A percentile compares a stretch with the other conserved stretches of the same genome.
Evolutionary conservation across 208 protist genomes (phyloP).

Genomic region (Naegleria gruberi): DNA sequence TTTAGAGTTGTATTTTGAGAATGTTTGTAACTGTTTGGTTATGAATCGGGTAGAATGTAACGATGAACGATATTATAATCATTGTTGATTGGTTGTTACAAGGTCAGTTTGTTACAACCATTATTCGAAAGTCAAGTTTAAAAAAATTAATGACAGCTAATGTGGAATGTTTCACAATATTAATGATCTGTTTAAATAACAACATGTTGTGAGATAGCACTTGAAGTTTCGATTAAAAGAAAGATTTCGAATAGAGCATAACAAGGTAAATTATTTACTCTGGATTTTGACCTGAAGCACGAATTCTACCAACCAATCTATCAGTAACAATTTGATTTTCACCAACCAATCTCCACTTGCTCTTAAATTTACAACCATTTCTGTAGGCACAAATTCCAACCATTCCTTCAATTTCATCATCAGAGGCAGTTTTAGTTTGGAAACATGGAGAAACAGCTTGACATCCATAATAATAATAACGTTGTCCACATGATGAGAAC

Average conservation of each 20-base stretch:
- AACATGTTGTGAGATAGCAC: not conserved
- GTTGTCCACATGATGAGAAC: not conserved
- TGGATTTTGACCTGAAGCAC: not conserved
- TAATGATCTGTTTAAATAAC: not conserved
- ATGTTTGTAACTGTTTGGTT: no score
- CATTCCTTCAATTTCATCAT: slow-evolving; percentile 3
- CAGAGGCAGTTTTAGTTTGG: not conserved
- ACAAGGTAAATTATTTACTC: not conserved
- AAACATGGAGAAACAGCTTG: not conserved
- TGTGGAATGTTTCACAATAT: no score
- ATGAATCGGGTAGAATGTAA: no score
- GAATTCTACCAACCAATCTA: not conserved
- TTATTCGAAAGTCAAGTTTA: no score
- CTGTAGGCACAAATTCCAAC: not conserved
- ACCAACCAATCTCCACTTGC: not conserved
- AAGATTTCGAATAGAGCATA: no score
- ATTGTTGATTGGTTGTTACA: no score
- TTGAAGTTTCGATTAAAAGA: no score
- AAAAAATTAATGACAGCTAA: no score
- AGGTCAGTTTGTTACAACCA: no score
- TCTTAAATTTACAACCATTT: not conserved
- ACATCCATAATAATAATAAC: not conserved
- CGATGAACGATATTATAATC: no score
- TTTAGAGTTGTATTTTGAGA: no score
- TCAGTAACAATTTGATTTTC: not conserved